Conservation (phyloP, 805 yeast genomes). For the Saccharomycopsis sp. region DNA sequence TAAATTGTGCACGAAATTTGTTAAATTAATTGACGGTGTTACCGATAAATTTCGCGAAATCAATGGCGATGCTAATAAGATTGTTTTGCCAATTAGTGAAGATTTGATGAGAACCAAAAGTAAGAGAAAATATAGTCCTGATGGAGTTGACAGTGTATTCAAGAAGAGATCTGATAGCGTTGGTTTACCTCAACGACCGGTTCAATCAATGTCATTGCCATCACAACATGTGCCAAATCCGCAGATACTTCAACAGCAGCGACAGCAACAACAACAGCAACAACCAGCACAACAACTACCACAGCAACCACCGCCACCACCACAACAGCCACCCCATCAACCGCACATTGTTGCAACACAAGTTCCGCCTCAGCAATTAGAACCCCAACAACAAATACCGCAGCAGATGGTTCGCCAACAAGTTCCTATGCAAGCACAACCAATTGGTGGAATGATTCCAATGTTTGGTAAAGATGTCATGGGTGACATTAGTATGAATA, state of each 20-base stretch:
- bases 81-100: background rate
- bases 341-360: background rate
- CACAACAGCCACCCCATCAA: background rate
- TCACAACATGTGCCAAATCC: background rate
- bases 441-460: too few species aligned
- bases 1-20: constrained; percentile 10
- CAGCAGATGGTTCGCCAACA: background rate
- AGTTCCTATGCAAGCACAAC: background rate
- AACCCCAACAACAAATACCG: background rate
- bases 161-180: background rate
- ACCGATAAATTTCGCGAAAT: constrained; percentile 2
- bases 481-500: background rate
- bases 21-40: constrained; percentile 14
- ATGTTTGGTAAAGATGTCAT: background rate
- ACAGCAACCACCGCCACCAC: background rate
- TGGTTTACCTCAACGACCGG: background rate
- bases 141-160: background rate
- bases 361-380: background rate
- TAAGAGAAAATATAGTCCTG: constrained; percentile 7
- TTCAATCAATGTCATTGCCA: background rate
- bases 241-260: constrained; percentile 1
- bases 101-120: too few species aligned
- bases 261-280: constrained; percentile 2
- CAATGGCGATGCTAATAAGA: background rate
- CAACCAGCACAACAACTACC: background rate